Percentiles rank a stretch among this genome's conserved stretches.
Conservation (phyloP, 2,329 filamentous ascomycete genomes). For the Didymella sp. region DNA sequence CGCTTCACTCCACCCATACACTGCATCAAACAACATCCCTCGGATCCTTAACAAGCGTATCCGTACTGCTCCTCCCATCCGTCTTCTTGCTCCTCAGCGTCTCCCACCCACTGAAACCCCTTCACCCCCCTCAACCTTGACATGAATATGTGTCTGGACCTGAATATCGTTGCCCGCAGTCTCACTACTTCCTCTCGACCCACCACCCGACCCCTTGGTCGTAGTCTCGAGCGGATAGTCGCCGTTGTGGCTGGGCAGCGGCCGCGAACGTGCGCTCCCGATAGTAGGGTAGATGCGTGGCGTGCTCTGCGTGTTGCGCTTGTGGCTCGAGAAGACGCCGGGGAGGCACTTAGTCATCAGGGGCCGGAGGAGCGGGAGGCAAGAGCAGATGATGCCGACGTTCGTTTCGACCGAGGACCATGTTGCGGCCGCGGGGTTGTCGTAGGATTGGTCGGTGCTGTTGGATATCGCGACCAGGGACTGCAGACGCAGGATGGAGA, state of each 20-base stretch:
- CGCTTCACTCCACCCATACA: neutral
- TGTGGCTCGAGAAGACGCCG: constrained; percentile 29
- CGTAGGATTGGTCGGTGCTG: constrained; percentile 39
- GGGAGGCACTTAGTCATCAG: constrained; percentile 36
- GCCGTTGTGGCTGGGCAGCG: constrained; percentile 10
- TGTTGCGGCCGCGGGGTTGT: constrained; percentile 43
- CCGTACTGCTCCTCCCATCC: constrained; percentile 19
- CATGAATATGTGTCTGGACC: constrained; percentile 34
- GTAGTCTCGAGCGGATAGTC: constrained; percentile 18
- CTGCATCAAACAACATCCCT: constrained; percentile 5
- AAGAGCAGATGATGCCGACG: constrained; percentile 46
- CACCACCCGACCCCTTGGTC: constrained; percentile 11
- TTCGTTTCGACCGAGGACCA: constrained; percentile 43
- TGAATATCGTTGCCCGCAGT: constrained; percentile 29
- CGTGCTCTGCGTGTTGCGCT: constrained; percentile 18
- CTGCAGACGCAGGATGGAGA: constrained; percentile 45
- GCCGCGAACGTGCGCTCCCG: constrained; percentile 19
- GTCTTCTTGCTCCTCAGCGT: constrained; percentile 4
- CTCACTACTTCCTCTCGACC: constrained; percentile 16
- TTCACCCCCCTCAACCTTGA: constrained; percentile 27
- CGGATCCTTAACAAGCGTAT: constrained; percentile 23
- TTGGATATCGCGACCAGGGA: constrained; percentile 44
- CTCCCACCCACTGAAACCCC: constrained; percentile 21
- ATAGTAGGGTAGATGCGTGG: constrained; percentile 21
- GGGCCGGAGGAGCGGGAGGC: constrained; percentile 40